Evolutionary conservation across 1,284 basidiomycete genomes (phyloP).

Genomic region (Amylostereum areolatum): DNA sequence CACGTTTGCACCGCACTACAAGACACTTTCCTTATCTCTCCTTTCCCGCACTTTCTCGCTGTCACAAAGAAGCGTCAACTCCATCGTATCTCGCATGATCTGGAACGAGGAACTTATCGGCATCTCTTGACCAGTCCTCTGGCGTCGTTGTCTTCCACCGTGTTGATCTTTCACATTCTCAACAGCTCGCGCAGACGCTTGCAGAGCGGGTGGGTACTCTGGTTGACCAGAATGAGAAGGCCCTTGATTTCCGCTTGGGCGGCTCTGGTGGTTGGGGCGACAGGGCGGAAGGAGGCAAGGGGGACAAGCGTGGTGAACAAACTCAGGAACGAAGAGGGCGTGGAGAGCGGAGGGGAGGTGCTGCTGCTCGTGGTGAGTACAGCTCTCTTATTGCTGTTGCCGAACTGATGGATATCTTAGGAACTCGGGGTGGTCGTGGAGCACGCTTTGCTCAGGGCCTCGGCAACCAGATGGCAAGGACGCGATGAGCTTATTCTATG

Average conservation of each 20-base stretch:
- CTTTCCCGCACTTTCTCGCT: conserved; percentile 88
- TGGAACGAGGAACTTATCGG: conserved; percentile 97
- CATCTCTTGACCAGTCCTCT: conserved; percentile 87
- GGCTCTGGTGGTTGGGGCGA: conserved; percentile 62
- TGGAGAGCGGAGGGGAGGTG: conserved; percentile 57
- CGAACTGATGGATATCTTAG: conserved; percentile 14
- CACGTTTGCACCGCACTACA: conserved; percentile 96
- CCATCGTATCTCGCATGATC: conserved; percentile 97
- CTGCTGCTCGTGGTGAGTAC: conserved; percentile 41
- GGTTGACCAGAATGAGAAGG: conserved; percentile 96
- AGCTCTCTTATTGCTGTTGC: neutral
- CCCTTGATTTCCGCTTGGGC: conserved; percentile 86
- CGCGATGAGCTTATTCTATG: conserved; percentile 10
- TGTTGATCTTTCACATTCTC: conserved; percentile 83
- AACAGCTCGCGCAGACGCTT: conserved; percentile 82
- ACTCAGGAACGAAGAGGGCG: conserved; percentile 67
- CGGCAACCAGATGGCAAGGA: conserved; percentile 65
- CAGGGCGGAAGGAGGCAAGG: conserved; percentile 62
- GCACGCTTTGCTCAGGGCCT: conserved; percentile 74
- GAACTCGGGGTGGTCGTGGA: conserved; percentile 60
- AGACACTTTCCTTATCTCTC: conserved; percentile 81
- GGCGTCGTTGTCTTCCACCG: conserved; percentile 88
- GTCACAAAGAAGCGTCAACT: conserved; percentile 75
- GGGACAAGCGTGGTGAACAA: conserved; percentile 74
- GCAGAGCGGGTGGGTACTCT: conserved; percentile 84